Evolutionary conservation across 2,329 filamentous ascomycete genomes (phyloP), one percentile per base, ranked within the genome.

Genomic region (Arthrobotrys pseudoclavata): DNA sequence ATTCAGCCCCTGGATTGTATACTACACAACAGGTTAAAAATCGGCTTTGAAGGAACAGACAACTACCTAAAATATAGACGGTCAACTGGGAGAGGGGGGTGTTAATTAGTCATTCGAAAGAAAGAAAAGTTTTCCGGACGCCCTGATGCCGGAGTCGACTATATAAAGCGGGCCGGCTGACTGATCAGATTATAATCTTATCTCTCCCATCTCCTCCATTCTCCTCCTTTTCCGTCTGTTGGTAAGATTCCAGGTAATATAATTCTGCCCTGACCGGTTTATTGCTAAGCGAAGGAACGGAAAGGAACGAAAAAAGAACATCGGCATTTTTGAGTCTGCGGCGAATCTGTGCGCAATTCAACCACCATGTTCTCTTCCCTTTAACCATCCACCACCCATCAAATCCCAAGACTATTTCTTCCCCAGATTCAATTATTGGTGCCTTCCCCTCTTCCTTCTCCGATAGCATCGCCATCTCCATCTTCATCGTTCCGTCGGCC

Each of bases 101-200:
- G 22, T 24, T 9, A 20, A 20, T 53, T 53, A 53, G 50, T 53
- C 50, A 53, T 53, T 13, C 7, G 42, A 22, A 47, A 22, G 42
- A 47, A 47, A 47, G 15, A 57, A 57, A 57, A 37, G 29, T 37
- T 37, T 57, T 57, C 55, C 55, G 31, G 55, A 9, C 12, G 55
- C 34, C 55, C 53, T 60, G 53, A 60, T 13, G 31, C 53, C 53
- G 53, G 53, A 10, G 4, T 20, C 12, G 15, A 4, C 6, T n/a
- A 18, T 53, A 53, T 29, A 53, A 31, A 31, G 24, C 29, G 7
- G 50, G 26, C 6, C 24, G 50, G 24, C 29, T 34, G 53, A 60
- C 42, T 10, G 53, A 60, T 60, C 31, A 60, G 55, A 60, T 60
- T 40, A 60, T 24, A 24, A 42, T 24, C 13, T 26, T 60, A 60